A percentile compares a stretch with the other conserved stretches of the same genome.
Evolutionary conservation across 2,329 filamentous ascomycete genomes (phyloP).

Genomic region (Cladosporium sp.): DNA sequence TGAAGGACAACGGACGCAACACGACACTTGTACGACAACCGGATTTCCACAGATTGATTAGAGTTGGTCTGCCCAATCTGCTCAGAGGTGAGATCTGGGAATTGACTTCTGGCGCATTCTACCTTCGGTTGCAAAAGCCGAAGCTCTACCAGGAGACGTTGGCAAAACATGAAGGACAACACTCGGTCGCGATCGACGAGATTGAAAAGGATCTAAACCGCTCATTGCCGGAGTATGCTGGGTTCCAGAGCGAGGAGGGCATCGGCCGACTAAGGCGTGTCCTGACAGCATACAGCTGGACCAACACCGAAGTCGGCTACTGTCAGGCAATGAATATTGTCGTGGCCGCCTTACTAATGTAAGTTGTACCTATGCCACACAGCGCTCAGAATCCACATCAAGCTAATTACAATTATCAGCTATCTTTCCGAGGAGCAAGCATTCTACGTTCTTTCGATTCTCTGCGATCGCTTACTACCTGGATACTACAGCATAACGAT

Average conservation of each 20-base stretch:
- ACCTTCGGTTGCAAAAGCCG: conserved; percentile 82
- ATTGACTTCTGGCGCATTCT: conserved; percentile 86
- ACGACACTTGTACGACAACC: conserved; percentile 90
- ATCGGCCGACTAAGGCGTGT: conserved; percentile 88
- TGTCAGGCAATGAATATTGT: conserved; percentile 99
- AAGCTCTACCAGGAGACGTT: conserved; percentile 82
- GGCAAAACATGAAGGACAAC: conserved; percentile 76
- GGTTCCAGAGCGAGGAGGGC: conserved; percentile 94
- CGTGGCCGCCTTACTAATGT: conserved; percentile 92
- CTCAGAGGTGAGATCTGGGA: conserved; percentile 96
- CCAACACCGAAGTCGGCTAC: conserved; percentile 91
- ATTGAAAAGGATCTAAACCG: conserved; percentile 98
- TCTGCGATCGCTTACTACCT: conserved; percentile 90
- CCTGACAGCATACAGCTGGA: conserved; percentile 96
- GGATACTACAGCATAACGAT: conserved; percentile 99
- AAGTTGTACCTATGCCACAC: conserved; percentile 37
- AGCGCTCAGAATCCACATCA: neutral
- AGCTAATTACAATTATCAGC: conserved; percentile 46
- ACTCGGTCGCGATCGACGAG: conserved; percentile 95
- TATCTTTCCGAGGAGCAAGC: conserved; percentile 97
- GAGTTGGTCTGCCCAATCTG: conserved; percentile 91
- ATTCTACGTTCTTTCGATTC: conserved; percentile 86
- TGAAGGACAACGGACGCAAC: conserved; percentile 89
- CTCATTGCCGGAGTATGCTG: conserved; percentile 93
- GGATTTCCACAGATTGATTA: conserved; percentile 95